These are phyloP conservation scores for Adansonia madagascariensis DNA, from an alignment of 441 rosid species.

Conservation along the genomic window DNA sequence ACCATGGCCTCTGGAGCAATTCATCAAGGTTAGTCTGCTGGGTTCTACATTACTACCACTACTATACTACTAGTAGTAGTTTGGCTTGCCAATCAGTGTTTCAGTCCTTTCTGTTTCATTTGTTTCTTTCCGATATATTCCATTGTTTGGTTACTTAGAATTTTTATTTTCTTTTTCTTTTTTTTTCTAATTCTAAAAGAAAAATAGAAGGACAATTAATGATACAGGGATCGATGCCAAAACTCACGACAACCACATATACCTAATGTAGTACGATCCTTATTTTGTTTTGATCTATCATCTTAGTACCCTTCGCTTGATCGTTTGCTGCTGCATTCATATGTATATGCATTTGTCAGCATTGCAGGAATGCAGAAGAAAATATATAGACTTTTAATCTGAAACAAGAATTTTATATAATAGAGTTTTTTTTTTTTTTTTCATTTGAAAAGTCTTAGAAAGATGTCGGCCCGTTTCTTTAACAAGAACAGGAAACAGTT, in stretches of 20 bases:
- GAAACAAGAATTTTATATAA: background rate
- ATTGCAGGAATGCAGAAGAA: background rate
- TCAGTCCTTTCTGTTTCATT: constrained; percentile 9
- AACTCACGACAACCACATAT: constrained; percentile 10
- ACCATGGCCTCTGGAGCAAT: constrained; percentile 74
- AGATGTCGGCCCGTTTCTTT: background rate
- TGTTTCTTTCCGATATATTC: constrained; percentile 4
- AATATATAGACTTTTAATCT: background rate
- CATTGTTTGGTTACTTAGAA: constrained; percentile 19
- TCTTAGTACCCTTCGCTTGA: background rate
- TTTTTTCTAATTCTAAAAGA: background rate
- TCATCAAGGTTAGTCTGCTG: constrained; percentile 67
- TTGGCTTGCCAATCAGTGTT: background rate
- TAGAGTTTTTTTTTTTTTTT: too few relatives aligned
- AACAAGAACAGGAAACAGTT: background rate
- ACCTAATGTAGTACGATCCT: background rate
- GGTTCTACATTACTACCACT: background rate
- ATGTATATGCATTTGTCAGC: background rate
- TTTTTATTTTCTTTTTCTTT: background rate
- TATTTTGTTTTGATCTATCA: constrained; percentile 14
- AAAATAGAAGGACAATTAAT: background rate
- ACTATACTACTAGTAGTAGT: background rate
- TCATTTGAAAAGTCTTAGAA: background rate
- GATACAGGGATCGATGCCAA: background rate
- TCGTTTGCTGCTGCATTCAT: background rate